Evolutionary conservation across 2,329 filamentous ascomycete species (phyloP), one percentile per base, ranked within the genome.

Genomic region (Periconia sp.): DNA sequence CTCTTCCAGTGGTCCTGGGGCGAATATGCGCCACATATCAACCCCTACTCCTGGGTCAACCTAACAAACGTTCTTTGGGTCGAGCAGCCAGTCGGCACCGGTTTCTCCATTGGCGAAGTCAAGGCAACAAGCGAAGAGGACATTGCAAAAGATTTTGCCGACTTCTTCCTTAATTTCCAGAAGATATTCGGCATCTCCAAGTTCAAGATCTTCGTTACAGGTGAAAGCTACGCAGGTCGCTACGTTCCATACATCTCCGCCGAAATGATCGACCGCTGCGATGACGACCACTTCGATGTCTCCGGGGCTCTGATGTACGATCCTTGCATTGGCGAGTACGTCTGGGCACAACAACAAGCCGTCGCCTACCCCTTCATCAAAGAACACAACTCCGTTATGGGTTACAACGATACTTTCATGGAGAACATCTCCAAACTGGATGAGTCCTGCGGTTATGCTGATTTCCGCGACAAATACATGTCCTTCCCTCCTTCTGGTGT

Each of bases 211-310:
- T 54, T 48, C 29, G 45, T 57, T 4, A 54, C 50, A 11, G 46
- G 54, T 19, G 52, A 54, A 32, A 48, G 40, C 18, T 57, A 57
- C 31, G 52, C 52, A 11, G 52, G 53, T 13, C 33, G 50, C n/a
- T 56, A 57, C 33, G 50, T 56, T 3, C 52, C 54, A 15, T 56
- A 53, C 21, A 50, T 57, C 13, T 38, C 49, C 23, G 46, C 32
- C 24, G 49, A 44, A 18, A 48, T 57, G 40, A 38, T 57, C n/a
- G 46, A 55, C 17, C 25, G 39, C 19, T 43, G 74, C 25, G 68
- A 78, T 47, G 69, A 36, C 15, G 40, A 50, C 13, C 35, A 44
- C 15, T 52, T 48, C 34, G 31, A 56, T 29, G 28, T 57, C 11
- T 13, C 26, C 1, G 52, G 54, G 2, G 51, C 46, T 2, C 24